Conservation (phyloP, 2,329 filamentous ascomycete species). For the Lizonia empirigonia region DNA sequence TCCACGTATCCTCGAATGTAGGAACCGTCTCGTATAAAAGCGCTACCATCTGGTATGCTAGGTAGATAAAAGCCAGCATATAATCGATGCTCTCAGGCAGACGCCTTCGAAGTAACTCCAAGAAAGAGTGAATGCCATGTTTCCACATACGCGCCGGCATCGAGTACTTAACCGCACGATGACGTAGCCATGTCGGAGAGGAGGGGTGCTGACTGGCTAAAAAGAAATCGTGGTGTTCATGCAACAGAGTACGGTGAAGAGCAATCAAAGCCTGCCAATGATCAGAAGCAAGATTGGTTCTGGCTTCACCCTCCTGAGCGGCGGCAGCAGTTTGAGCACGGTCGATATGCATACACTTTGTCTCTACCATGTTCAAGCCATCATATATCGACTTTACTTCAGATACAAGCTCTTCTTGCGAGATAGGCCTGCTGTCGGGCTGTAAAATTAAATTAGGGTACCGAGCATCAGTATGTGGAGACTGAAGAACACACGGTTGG, state of each 20-base stretch:
- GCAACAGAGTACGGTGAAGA: conserved; percentile 77
- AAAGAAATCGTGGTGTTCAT: conserved; percentile 71
- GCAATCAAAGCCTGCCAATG: conserved; percentile 87
- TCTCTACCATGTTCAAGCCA: conserved; percentile 83
- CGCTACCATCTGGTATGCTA: conserved; percentile 89
- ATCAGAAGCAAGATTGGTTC: conserved; percentile 59
- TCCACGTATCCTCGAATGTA: conserved; percentile 85
- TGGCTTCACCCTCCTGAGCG: conserved; percentile 49
- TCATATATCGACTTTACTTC: conserved; percentile 87
- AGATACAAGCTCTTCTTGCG: conserved; percentile 76
- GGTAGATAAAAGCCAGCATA: conserved; percentile 89
- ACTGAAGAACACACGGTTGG: conserved; percentile 43
- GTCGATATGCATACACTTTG: conserved; percentile 84
- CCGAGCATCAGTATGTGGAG: conserved; percentile 36
- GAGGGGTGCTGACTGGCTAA: conserved; percentile 83
- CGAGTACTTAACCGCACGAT: conserved; percentile 77
- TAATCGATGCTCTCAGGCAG: conserved; percentile 80
- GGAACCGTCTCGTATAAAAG: conserved; percentile 84
- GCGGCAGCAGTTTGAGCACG: conserved; percentile 62
- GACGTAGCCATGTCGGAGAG: conserved; percentile 68
- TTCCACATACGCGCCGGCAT: conserved; percentile 97
- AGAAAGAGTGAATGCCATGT: conserved; percentile 84
- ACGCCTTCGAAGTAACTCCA: conserved; percentile 70
- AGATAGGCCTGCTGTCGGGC: conserved; percentile 70
- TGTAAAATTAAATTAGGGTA: conserved; percentile 57